These are phyloP conservation scores for Boletellus ananas DNA, from an alignment of 768 basidiomycete species.

Conservation along the genomic window DNA sequence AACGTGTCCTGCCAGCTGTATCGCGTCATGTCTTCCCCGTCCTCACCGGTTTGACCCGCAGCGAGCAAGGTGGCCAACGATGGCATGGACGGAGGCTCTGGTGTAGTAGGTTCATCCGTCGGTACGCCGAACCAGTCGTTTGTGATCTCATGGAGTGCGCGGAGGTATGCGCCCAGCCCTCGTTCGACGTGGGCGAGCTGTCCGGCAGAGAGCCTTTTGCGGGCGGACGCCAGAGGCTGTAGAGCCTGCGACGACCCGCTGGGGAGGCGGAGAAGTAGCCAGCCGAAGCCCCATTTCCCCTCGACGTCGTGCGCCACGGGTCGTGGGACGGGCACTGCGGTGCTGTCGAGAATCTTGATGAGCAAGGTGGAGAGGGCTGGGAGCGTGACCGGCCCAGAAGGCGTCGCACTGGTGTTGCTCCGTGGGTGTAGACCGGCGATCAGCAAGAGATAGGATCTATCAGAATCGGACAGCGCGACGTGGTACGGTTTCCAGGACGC, in stretches of 20 bases:
- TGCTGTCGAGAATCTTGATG: slow-evolving; percentile 38
- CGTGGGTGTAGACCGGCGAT: background rate
- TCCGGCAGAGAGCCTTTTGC: slow-evolving; percentile 31
- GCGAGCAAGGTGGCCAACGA: slow-evolving; percentile 11
- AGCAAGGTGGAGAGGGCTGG: slow-evolving; percentile 38
- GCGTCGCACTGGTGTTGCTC: too few species aligned
- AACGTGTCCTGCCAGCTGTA: slow-evolving; percentile 81
- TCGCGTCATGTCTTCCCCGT: slow-evolving; percentile 16
- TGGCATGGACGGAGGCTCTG: slow-evolving; percentile 31
- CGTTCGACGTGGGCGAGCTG: slow-evolving; percentile 51
- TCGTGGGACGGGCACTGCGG: slow-evolving; percentile 49
- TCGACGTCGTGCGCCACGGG: slow-evolving; percentile 44
- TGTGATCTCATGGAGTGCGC: slow-evolving; percentile 64
- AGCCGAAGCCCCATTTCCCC: slow-evolving; percentile 21
- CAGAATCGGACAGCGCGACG: slow-evolving; percentile 20
- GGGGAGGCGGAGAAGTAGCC: slow-evolving; percentile 34
- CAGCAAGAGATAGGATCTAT: slow-evolving; percentile 29
- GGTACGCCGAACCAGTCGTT: slow-evolving; percentile 75
- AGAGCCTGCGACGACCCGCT: slow-evolving; percentile 31
- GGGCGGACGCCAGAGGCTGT: slow-evolving; percentile 36
- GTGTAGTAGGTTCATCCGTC: slow-evolving; percentile 8
- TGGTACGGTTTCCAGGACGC: slow-evolving; percentile 27
- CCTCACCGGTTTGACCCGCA: slow-evolving; percentile 3
- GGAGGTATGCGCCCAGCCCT: slow-evolving; percentile 57
- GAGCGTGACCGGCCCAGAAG: slow-evolving; percentile 25